Evolutionary conservation across 225 moss, liverwort and hornwort genomes (phyloP).

Genomic region (Thuidium tamariscinum): DNA sequence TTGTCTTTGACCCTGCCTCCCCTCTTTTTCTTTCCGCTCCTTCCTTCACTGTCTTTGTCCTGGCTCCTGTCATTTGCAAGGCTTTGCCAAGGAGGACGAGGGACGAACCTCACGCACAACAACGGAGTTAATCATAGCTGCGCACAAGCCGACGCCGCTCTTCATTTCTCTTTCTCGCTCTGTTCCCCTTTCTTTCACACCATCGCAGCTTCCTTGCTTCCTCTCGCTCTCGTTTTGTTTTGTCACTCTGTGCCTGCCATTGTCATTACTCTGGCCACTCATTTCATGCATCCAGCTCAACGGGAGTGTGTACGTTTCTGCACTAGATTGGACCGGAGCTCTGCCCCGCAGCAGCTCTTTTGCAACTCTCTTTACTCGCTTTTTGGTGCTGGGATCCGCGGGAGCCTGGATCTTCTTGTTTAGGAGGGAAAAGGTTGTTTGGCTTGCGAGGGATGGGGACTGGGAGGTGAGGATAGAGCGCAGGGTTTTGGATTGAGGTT

Average conservation of each 20-base stretch:
- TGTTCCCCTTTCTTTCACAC: neutral
- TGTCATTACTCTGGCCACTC: neutral
- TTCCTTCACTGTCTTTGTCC: neutral
- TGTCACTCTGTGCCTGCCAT: neutral
- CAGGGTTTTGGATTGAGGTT: conserved; percentile 8
- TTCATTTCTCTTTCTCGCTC: neutral
- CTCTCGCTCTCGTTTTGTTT: neutral
- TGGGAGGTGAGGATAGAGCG: neutral
- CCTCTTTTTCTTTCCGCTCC: neutral
- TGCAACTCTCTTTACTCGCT: neutral
- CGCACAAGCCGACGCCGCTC: neutral
- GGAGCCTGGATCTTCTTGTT: conserved; percentile 12
- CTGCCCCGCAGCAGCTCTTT: neutral
- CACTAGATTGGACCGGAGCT: neutral
- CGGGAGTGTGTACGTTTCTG: neutral
- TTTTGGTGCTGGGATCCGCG: neutral
- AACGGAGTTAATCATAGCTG: conserved; percentile 4
- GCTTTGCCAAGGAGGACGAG: neutral
- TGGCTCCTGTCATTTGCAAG: neutral
- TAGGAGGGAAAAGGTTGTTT: neutral
- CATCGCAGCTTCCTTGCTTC: neutral
- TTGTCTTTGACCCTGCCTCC: too few relatives aligned
- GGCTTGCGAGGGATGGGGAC: neutral
- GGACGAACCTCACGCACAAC: neutral
- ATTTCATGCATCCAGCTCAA: conserved; percentile 1